phyloP scores from a whole-genome alignment of 306 rosid genomes.

The Quercus variabilis region DNA sequence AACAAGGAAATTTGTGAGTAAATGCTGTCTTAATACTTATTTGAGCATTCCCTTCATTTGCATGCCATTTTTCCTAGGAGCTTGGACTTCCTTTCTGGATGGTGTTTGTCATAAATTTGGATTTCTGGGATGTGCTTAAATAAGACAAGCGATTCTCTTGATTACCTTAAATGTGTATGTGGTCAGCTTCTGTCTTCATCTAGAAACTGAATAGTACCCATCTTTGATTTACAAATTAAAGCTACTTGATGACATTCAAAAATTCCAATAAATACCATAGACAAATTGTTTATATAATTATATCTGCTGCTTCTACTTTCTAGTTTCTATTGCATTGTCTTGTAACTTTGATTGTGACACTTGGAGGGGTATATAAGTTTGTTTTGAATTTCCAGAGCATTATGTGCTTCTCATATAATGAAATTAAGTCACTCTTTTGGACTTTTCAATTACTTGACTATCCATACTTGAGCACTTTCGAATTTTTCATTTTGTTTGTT shows the following conservation, averaged over 20 bases:
- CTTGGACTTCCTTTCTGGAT: background rate
- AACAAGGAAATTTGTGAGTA: slow-evolving; percentile 74
- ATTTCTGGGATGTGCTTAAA: background rate
- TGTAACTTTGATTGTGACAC: background rate
- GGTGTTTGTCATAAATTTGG: background rate
- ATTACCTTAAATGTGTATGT: background rate
- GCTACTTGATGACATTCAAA: background rate
- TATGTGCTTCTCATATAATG: background rate
- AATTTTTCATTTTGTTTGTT: background rate
- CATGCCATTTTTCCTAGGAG: background rate
- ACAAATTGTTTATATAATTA: background rate
- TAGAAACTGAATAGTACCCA: background rate
- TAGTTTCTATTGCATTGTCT: background rate
- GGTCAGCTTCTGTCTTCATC: background rate
- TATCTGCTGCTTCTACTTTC: background rate
- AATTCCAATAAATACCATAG: background rate
- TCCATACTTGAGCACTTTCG: background rate
- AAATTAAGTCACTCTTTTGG: background rate
- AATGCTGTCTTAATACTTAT: background rate
- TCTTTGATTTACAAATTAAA: background rate
- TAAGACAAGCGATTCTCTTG: background rate
- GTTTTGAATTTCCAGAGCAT: background rate
- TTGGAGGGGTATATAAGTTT: background rate
- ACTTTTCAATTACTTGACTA: background rate
- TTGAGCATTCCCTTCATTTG: background rate